Base-by-base conservation (phyloP, 2,329 filamentous ascomycete species). In the Monilinia fructicola region DNA sequence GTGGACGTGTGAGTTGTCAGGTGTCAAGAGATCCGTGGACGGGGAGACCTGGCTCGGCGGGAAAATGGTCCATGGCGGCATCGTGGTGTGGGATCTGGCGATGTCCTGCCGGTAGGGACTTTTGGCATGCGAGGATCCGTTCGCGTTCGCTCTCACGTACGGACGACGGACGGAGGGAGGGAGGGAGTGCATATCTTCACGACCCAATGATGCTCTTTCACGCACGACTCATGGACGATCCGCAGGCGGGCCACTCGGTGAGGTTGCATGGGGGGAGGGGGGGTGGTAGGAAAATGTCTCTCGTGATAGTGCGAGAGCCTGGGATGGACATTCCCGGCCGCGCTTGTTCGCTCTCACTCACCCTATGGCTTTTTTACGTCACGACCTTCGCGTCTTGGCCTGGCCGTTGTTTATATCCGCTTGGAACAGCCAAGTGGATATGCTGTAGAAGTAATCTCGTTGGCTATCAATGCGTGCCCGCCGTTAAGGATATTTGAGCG, bases 391-490 rank as follows among this genome's bases (percentile, higher is more conserved):
- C 16, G 10, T 21, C 18, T n/a, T 54, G 21, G 28, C 28, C 53
- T 38, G 12, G 18, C 35, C 7, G 31, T 60, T 44, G 28, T 35
- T 50, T 35, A 35, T 38, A 21, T 50, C 58, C 44, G 21, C n/a
- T 18, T 18, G 44, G 38, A 38, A 21, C 5, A 40, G 1, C 12
- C 38, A 23, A 31, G 42, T 46, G 12, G 44, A 56, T 56, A 2
- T 14, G 38, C 5, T 40, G 2, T 40, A 40, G 64, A 66, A 63
- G 59, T 64, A 56, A 35, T 26, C 23, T 52, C 48, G 48, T 50
- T 11, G 21, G 21, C 1, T 18, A 23, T 70, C 67, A 67, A 69
- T 65, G 68, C 67, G 69, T 55, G 50, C 55, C 60, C 56, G 69
- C 69, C 66, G 62, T 70, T 69, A 63, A 67, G 61, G 16, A 18